Conservation (phyloP, 2,329 filamentous ascomycete genomes). For the Aspergillus arachidicola region DNA sequence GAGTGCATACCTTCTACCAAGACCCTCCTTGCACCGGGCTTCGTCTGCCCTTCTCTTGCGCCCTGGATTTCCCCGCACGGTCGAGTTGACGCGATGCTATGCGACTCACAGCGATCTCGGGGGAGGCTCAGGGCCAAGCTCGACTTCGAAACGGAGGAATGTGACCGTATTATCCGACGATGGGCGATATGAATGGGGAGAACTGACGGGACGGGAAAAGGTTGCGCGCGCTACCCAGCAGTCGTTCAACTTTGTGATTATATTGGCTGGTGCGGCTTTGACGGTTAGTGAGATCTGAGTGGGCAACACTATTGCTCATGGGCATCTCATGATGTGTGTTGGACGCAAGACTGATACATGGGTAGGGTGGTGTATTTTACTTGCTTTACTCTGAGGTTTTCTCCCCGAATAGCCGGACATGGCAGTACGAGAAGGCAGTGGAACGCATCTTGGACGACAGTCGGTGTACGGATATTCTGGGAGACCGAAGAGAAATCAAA, state of each 20-base stretch:
- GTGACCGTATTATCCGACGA: conserved; percentile 87
- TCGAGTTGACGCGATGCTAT: conserved; percentile 51
- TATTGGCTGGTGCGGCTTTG: conserved; percentile 72
- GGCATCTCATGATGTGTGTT: background rate
- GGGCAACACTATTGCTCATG: background rate
- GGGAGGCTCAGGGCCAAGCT: conserved; percentile 40
- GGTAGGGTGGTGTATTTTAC: conserved; percentile 73
- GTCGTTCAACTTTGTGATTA: conserved; percentile 80
- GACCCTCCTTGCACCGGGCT: conserved; percentile 21
- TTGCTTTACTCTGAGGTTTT: conserved; percentile 82
- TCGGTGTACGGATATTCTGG: conserved; percentile 72
- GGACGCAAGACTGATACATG: background rate
- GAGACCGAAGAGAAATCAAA: conserved; percentile 72
- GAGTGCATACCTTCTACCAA: conserved; percentile 29
- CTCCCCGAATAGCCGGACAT: conserved; percentile 79
- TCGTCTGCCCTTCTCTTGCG: conserved; percentile 31
- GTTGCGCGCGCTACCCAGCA: conserved; percentile 84
- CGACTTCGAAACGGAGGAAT: conserved; percentile 54
- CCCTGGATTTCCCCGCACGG: conserved; percentile 38
- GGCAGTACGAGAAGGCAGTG: conserved; percentile 85
- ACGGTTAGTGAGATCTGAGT: conserved; percentile 59
- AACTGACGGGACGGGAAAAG: conserved; percentile 77
- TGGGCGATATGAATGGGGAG: conserved; percentile 76
- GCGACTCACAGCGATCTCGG: conserved; percentile 59
- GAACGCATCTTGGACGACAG: conserved; percentile 74